Base-by-base conservation (phyloP, 768 basidiomycete species). In the Rhizopogon vesiculosus region DNA sequence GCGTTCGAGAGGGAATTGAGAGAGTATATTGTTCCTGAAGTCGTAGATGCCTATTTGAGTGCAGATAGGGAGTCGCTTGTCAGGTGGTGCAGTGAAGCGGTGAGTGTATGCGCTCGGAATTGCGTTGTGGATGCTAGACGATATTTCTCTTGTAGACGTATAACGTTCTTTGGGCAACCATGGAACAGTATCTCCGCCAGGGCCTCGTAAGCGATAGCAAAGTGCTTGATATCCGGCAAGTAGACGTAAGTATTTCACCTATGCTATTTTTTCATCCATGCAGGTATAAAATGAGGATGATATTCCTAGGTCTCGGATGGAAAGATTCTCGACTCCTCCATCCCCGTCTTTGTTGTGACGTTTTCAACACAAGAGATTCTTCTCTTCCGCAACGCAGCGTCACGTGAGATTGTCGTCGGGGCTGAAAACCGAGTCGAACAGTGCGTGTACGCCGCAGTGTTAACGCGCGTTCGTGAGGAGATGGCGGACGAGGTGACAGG, bases 81-180 rank as follows among this genome's bases (percentile, higher is more conserved):
- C 66, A 82, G 82, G 58, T 99, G 97, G 97, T 96, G 94, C 67
- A 85, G 91, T 19, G 97, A 99, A 72, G 97, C 93, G 51, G 95
- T 96, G 66, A 68, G 94, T 73, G 9, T 38, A 22, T 49, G 33
- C 49, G 42, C 25, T 51, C 1, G 9, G 18, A 16, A n/a, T 19
- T 22, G 3, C 45, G 28, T 51, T 19, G 42, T 18, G 6, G 40
- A 45, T 19, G 18, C 1, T 13, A 25, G 4, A 46, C 58, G 16
- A 62, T 42, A 18, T 3, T 3, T 29, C 31, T 4, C n/a, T 38
- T 38, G 33, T 50, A 96, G 93, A 95, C 95, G 6, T 98, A 94
- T 68, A 97, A 96, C 62, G 93, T 98, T n/a, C 79, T 98, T 4
- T 96, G 95, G 90, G 96, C 96, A 7, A 96, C 94, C 7, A 91